Conservation (phyloP, 345 rosid genomes). For the Euphorbia lathyris region DNA sequence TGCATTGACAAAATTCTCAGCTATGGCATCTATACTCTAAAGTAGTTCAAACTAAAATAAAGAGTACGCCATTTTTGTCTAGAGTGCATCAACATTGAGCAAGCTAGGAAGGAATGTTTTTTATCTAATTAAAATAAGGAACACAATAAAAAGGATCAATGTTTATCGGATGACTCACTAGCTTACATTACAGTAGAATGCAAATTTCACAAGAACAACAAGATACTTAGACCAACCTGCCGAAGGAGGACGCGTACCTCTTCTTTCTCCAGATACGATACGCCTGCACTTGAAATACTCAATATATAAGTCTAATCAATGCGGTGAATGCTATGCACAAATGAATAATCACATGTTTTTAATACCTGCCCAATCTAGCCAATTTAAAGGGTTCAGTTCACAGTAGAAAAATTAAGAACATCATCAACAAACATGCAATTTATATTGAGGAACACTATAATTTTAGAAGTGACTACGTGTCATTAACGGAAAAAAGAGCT, state of each 20-base stretch:
- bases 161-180: background rate
- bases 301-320: constrained; percentile 14
- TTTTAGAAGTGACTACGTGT: background rate
- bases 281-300: constrained; percentile 44
- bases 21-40: background rate
- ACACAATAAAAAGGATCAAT: background rate
- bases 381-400: background rate
- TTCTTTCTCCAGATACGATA: constrained; percentile 87
- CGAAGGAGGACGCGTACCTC: constrained; percentile 87
- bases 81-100: background rate
- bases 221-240: constrained; percentile 53
- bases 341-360: constrained; percentile 7
- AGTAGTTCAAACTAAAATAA: background rate
- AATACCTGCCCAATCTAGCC: background rate
- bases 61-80: background rate
- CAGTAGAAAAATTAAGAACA: constrained; percentile 7
- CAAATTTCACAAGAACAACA: background rate
- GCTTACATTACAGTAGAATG: background rate
- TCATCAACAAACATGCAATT: background rate
- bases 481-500: background rate
- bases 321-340: constrained; percentile 9
- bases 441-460: background rate
- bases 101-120: background rate
- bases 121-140: constrained; percentile 2
- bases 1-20: background rate